A percentile compares a stretch with the other conserved stretches of the same genome.
Conservation (phyloP, 805 yeast species). For the Metschnikowia matae region DNA sequence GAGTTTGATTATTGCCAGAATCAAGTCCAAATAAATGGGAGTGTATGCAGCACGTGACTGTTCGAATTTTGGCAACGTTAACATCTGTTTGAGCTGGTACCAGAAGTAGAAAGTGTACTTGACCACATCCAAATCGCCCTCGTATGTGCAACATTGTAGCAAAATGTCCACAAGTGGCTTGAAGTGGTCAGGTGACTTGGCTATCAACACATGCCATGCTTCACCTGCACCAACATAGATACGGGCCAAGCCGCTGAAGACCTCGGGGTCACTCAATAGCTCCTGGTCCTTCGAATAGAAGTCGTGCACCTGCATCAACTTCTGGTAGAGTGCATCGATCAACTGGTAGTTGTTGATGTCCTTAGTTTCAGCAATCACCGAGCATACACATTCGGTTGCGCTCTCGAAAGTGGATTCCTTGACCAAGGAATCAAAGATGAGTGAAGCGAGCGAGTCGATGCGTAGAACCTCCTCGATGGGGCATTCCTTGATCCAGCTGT, state of each 20-base stretch:
- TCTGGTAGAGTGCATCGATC: conserved; percentile 63
- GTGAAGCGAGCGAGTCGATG: conserved; percentile 57
- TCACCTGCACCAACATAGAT: conserved; percentile 91
- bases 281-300: conserved; percentile 27
- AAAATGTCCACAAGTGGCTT: conserved; percentile 70
- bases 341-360: conserved; percentile 64
- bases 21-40: conserved; percentile 55
- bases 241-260: conserved; percentile 65
- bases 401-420: conserved; percentile 74
- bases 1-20: conserved; percentile 60
- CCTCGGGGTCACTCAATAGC: conserved; percentile 56
- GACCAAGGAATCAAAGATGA: conserved; percentile 59
- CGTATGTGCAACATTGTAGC: conserved; percentile 64
- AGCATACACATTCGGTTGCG: conserved; percentile 80
- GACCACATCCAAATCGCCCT: conserved; percentile 83
- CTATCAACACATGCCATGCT: conserved; percentile 87
- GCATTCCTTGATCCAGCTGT: conserved; percentile 88
- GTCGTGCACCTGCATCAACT: conserved; percentile 59
- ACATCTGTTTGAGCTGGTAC: conserved; percentile 73
- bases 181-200: conserved; percentile 65
- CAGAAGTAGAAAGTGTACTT: conserved; percentile 91
- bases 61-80: conserved; percentile 56
- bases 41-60: conserved; percentile 47
- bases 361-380: conserved; percentile 75
- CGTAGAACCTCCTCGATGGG: conserved; percentile 67